Conservation (phyloP, 1,139 yeast species). For the Blastobotrys petasosporus region DNA sequence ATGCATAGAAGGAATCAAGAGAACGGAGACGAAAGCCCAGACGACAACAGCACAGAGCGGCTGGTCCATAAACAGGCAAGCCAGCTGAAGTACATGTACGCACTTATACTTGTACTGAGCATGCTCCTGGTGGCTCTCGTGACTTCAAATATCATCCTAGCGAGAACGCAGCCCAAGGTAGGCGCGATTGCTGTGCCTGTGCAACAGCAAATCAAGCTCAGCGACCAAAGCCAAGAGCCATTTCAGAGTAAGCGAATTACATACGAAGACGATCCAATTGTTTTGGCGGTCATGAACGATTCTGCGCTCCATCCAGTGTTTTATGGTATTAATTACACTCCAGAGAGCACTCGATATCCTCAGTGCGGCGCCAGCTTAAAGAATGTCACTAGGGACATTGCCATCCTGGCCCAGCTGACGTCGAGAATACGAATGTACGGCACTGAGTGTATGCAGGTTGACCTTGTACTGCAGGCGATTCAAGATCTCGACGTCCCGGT, state of each 20-base stretch:
- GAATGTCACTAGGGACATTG: constrained; percentile 52
- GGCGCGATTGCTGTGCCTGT: no score
- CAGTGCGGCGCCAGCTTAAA: constrained; percentile 45
- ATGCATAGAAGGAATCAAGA: no score
- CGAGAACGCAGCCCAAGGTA: no score
- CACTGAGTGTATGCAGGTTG: constrained; percentile 57
- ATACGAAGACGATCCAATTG: constrained; percentile 2
- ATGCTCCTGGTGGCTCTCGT: no score
- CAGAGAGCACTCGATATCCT: constrained; percentile 38
- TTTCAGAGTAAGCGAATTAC: not conserved
- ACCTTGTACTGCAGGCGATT: constrained; percentile 49
- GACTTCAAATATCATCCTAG: no score
- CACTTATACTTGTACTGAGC: no score
- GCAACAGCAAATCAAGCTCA: not conserved
- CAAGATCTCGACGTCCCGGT: constrained; percentile 45
- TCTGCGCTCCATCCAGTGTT: constrained; percentile 37
- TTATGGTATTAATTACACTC: constrained; percentile 58
- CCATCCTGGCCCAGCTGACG: constrained; percentile 52
- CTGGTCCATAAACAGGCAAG: no score
- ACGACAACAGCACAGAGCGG: no score
- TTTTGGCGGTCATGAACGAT: constrained; percentile 11
- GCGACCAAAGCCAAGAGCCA: not conserved
- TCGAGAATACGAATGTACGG: constrained; percentile 54
- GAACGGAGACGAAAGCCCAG: no score
- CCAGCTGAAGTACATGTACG: no score